Base-by-base conservation (phyloP, 805 yeast genomes). In the Yarrowia sp. region DNA sequence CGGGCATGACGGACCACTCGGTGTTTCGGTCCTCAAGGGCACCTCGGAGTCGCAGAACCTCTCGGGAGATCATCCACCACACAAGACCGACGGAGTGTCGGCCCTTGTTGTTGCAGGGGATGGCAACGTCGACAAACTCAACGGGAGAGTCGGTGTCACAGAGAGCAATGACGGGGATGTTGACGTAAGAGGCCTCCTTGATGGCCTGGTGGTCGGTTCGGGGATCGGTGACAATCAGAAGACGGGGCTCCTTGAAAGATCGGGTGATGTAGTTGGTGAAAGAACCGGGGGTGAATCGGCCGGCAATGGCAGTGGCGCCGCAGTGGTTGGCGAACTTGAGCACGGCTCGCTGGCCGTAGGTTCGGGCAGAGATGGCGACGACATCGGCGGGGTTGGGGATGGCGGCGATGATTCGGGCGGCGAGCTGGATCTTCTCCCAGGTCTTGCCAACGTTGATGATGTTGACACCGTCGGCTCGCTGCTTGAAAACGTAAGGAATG, bases 251-350 rank as follows among this genome's bases (percentile, higher is more conserved):
- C 87, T 94, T 95, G 97, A 95, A 95, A 78, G 98, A 92, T 86
- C 98, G 94, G 85, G 99, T 95, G 87, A 94, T 95, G 87, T 95
- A 95, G 88, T 95, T 95, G 83, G 99, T 95, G 95, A 95, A 95
- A 87, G 90, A 89, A 91, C 99, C 99, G 85, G 99, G 99, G 79
- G 99, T 95, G 91, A 95, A 95, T 87, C 99, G 92, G 86, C 99
- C 99, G 78, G 99, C 99, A 86, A 95, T 94, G 82, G 99, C 93
- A 77, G 98, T 94, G 77, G 99, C 97, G 84, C 98, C 98, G 78
- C 98, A 93, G 93, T 95, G 98, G 78, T 97, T 91, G 81, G 99
- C 98, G 81, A 90, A 95, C 87, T 95, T 95, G 84, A 95, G 89
- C 77, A 94, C 99, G 81, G 99, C 99, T 88, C 99, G 95, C 87